Conservation (phyloP, 306 rosid species). For the Begonia fuchsioides region DNA sequence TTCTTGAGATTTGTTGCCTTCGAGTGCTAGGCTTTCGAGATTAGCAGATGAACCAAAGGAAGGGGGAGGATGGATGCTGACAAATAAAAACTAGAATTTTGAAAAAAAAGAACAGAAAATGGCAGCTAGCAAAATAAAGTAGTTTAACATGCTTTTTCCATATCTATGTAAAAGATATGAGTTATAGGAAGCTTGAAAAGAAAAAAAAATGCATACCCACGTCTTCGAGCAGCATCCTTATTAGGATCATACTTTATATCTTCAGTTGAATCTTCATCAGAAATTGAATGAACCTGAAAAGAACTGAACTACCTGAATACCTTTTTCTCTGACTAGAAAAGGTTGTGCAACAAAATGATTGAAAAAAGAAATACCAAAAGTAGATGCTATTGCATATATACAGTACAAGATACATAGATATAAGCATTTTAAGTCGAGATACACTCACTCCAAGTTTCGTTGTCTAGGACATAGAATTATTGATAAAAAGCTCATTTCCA, state of each 20-base stretch:
- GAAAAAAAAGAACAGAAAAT: slow-evolving; percentile 9
- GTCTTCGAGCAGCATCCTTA: slow-evolving; percentile 23
- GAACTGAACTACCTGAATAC: too few species aligned
- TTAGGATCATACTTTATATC: neutral
- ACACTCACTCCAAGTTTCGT: too few species aligned
- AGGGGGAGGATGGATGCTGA: slow-evolving; percentile 88
- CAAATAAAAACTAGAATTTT: slow-evolving; percentile 17
- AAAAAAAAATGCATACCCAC: slow-evolving; percentile 31
- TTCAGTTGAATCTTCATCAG: neutral
- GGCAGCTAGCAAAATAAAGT: neutral
- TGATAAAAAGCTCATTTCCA: too few species aligned
- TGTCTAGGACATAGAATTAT: too few species aligned
- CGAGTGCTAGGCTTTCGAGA: slow-evolving; percentile 90
- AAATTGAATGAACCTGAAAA: too few species aligned
- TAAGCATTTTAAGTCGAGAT: too few species aligned
- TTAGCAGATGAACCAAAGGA: slow-evolving; percentile 97
- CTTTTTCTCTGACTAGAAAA: too few species aligned
- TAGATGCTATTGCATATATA: too few species aligned
- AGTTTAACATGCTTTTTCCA: neutral
- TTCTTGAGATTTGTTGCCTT: slow-evolving; percentile 33
- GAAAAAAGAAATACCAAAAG: too few species aligned
- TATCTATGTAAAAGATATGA: neutral
- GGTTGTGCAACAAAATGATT: too few species aligned
- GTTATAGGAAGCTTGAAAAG: neutral
- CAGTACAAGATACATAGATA: too few species aligned